phyloP scores from a whole-genome alignment of 108 stramenopile genomes.

The Cyclostephanos tholiformis region DNA sequence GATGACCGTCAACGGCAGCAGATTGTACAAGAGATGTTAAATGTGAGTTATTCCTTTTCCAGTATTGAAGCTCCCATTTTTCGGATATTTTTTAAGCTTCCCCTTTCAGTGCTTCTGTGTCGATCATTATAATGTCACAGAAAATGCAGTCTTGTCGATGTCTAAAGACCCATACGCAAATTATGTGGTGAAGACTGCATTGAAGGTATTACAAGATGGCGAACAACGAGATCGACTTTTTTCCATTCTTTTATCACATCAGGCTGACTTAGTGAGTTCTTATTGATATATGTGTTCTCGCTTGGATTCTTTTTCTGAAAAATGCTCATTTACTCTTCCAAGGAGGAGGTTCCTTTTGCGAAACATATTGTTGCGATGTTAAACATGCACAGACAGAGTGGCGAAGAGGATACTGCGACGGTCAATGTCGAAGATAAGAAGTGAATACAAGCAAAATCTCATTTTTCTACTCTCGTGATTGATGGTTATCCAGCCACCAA shows the following conservation, averaged over 20 bases:
- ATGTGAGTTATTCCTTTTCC: conserved; percentile 13
- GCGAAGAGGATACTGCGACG: background rate
- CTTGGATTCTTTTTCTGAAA: background rate
- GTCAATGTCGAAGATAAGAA: background rate
- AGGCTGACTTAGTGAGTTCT: conserved; percentile 65
- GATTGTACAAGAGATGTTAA: conserved; percentile 69
- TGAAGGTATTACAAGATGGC: conserved; percentile 68
- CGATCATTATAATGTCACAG: conserved; percentile 22
- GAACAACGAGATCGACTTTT: conserved; percentile 59
- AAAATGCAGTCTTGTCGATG: conserved; percentile 66
- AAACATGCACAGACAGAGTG: background rate
- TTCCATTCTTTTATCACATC: conserved; percentile 56
- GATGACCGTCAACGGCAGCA: conserved; percentile 61
- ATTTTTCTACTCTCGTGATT: no score
- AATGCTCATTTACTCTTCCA: background rate
- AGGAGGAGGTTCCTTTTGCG: background rate
- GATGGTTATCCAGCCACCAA: no score
- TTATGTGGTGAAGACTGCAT: conserved; percentile 73
- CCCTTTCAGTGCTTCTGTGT: conserved; percentile 5
- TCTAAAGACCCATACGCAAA: conserved; percentile 92
- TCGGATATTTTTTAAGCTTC: no score
- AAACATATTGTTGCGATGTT: conserved; percentile 4
- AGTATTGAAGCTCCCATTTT: no score
- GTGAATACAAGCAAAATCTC: no score
- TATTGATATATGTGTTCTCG: no score